Evolutionary conservation across 257 asterid species (phyloP), one percentile per base, ranked within the genome.

Genomic region (Plantago major): DNA sequence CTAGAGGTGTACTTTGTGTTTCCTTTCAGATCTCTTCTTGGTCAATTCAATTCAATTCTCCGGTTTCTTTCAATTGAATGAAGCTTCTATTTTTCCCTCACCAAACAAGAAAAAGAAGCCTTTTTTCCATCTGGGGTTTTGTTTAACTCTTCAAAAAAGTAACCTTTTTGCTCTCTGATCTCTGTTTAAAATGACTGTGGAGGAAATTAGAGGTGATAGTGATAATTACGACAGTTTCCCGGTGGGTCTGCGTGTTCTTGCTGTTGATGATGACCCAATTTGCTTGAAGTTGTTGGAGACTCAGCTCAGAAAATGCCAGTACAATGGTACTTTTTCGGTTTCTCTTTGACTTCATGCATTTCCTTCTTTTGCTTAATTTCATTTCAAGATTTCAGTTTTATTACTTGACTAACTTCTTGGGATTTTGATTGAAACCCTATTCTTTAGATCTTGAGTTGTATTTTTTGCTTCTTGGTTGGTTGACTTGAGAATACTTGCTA

Each of bases 231-330:
- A 49, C 12, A 50, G 17, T 15, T 65, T 65, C 14, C 69, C 69
- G 12, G 42, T 30, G 11, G 62, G 62, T 5, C 42, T 65, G 64
- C 81, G 89, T 18, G 89, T 84, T 63, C 86, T 84, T 69, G 89
- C 84, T 17, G 93, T 84, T 60, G 93, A 84, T 63, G 93, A 84
- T 62, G 73, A 84, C 77, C 94, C 79, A 22, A 72, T 66, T 66
- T 84, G 94, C 66, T 62, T 84, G 68, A 82, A 67, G 78, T 43
- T 82, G 52, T 54, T 84, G 67, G 89, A 84, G 3, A 69, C 80
- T 40, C 70, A 82, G 69, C 89, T 84, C 10, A 71, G 69, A 63
- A 82, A 73, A 77, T 84, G 94, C 82, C 77, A 75, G 63, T 84
- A 84, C 66, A 71, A 74, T 49, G 89, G 94, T 84, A 71, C n/a